Evolutionary conservation across 805 yeast species (phyloP).

Genomic region (Nakazawaea molendinolei): DNA sequence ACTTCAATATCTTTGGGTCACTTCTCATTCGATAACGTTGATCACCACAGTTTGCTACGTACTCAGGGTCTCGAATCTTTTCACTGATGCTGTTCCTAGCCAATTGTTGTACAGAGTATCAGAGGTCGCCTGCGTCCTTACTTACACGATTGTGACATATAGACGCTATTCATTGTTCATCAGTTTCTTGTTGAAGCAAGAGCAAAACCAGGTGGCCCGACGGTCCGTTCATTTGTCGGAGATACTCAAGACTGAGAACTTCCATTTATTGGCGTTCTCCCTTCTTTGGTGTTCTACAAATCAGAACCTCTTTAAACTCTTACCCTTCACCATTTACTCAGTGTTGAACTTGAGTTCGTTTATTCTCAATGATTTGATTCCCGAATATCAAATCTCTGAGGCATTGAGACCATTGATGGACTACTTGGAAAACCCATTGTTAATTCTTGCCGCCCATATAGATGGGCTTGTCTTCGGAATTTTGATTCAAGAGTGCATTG

Average conservation of each 20-base stretch:
- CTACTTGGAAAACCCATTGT: constrained; percentile 30
- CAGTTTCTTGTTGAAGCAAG: too few species aligned
- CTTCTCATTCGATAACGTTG: constrained; percentile 6
- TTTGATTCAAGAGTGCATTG: constrained; percentile 23
- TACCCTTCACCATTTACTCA: constrained; percentile 36
- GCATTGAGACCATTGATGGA: constrained; percentile 31
- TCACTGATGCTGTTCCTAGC: too few species aligned
- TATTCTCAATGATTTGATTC: constrained; percentile 26
- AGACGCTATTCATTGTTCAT: not conserved
- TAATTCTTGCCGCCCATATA: constrained; percentile 30
- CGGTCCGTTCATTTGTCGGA: constrained; percentile 29
- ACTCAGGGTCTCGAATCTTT: too few species aligned
- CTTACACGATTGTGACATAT: constrained; percentile 6
- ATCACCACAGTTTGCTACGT: constrained; percentile 1
- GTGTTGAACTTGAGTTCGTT: constrained; percentile 30
- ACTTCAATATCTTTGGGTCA: constrained; percentile 8
- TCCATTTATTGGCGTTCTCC: constrained; percentile 30
- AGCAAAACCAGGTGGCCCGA: too few species aligned
- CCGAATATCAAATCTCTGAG: constrained; percentile 22
- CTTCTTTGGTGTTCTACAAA: constrained; percentile 31
- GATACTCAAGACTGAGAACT: constrained; percentile 33
- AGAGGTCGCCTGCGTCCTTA: not conserved
- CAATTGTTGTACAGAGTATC: not conserved
- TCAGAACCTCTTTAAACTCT: constrained; percentile 25
- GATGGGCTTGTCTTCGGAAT: constrained; percentile 28